These are phyloP conservation scores for Suhomyces emberorum DNA, from an alignment of 805 yeast genomes.

Conservation along the genomic window DNA sequence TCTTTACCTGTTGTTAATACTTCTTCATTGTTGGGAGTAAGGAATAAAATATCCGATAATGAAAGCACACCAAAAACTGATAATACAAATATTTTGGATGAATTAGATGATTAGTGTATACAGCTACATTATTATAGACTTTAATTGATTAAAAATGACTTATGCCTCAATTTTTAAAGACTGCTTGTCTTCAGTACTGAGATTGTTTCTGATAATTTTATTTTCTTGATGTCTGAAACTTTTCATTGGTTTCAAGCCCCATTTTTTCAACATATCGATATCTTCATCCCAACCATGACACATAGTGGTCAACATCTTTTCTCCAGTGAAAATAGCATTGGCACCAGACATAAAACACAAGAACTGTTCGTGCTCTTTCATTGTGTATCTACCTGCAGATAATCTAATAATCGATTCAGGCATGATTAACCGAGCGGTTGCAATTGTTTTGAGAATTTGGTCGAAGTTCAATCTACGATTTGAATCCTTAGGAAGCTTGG, in stretches of 20 bases:
- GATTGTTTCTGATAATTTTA: no score
- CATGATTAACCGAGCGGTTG: conserved; percentile 74
- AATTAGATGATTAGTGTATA: conserved; percentile 6
- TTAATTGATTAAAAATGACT: no score
- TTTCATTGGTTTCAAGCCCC: conserved; percentile 65
- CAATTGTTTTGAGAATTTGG: conserved; percentile 62
- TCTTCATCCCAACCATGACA: conserved; percentile 86
- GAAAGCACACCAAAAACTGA: conserved; percentile 6
- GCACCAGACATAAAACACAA: conserved; percentile 75
- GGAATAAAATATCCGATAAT: not conserved
- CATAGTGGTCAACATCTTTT: conserved; percentile 77
- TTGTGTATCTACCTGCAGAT: conserved; percentile 80
- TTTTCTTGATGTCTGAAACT: conserved; percentile 3
- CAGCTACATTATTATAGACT: no score
- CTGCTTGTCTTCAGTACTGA: no score
- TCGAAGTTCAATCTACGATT: conserved; percentile 53
- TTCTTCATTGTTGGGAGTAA: conserved; percentile 12
- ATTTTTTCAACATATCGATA: conserved; percentile 58
- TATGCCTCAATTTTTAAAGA: no score
- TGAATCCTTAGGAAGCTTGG: conserved; percentile 29
- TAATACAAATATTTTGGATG: conserved; percentile 7
- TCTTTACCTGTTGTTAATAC: conserved; percentile 42
- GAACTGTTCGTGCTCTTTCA: conserved; percentile 74
- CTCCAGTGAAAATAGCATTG: conserved; percentile 79
- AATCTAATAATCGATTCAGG: conserved; percentile 67